Base-by-base conservation (phyloP, 2,329 filamentous ascomycete genomes). In the Trichoderma arundinaceum region DNA sequence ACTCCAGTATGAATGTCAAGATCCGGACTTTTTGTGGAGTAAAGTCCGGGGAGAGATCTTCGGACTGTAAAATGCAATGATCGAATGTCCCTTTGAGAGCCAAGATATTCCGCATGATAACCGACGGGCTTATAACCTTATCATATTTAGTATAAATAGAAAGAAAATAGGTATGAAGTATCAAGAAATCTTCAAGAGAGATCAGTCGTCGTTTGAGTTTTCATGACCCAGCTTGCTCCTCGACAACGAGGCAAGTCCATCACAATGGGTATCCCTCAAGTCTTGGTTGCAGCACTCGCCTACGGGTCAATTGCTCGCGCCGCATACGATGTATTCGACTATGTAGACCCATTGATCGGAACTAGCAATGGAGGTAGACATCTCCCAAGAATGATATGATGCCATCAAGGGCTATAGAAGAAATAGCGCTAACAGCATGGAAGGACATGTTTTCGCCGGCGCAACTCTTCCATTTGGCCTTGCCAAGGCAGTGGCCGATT, bases 401-500 rank as follows among this genome's bases (percentile, higher is more conserved):
- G 7, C 12, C n/a, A 28, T 28, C 15, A 44, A 7, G 4, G 0
- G 3, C 6, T 7, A 28, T 12, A 4, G 6, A 3, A 49, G 0
- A 6, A 46, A 28, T 0, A 51, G 38, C 28, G 10, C 7, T 64
- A 12, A 64, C 53, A 57, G n/a, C n/a, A 7, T 9, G 22, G 35
- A 22, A 72, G 71, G 72, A 15, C 71, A 74, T 66, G 73, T 74
- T 13, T 74, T 74, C 39, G 71, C 73, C 0, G 72, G 73, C 3
- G 73, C 73, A 28, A 72, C 71, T 8, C 53, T 74, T 51, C 73
- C 73, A 5, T 74, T 73, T 38, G 71, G 72, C 7, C 73, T 74
- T 71, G 73, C 72, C n/a, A 74, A 74, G 33, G 69, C 72, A 2
- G 72, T 73, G 2, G 72, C 73, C 19, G 73, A 74, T 48, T 70